Evolutionary conservation across 805 yeast genomes (phyloP).

Genomic region (Candida taoyuanica): DNA sequence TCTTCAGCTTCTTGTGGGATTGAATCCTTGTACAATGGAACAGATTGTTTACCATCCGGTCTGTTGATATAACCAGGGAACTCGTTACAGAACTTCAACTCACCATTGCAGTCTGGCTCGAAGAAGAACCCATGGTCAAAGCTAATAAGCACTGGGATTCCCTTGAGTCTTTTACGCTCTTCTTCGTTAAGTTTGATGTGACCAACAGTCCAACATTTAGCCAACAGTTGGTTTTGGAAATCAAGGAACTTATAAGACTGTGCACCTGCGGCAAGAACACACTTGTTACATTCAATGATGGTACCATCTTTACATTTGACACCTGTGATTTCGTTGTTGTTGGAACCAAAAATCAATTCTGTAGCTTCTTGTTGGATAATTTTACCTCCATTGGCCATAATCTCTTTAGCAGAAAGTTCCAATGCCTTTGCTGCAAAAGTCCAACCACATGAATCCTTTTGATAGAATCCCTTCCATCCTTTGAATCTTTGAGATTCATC

Average conservation of each 20-base stretch:
- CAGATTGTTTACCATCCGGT: constrained; percentile 18
- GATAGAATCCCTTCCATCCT: constrained; percentile 32
- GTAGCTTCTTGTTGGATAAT: constrained; percentile 16
- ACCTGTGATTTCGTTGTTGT: constrained; percentile 25
- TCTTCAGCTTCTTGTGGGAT: constrained; percentile 32
- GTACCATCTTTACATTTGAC: constrained; percentile 29
- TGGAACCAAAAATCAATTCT: constrained; percentile 20
- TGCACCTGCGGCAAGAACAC: constrained; percentile 38
- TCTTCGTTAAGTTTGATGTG: constrained; percentile 34
- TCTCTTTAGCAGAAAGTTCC: constrained; percentile 27
- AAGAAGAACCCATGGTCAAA: constrained; percentile 38
- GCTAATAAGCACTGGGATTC: constrained; percentile 34
- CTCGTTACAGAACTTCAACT: constrained; percentile 37
- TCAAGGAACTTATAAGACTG: constrained; percentile 32
- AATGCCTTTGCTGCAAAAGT: constrained; percentile 32
- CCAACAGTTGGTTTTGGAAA: constrained; percentile 33
- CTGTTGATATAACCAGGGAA: constrained; percentile 35
- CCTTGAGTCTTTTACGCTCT: constrained; percentile 30
- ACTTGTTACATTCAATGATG: constrained; percentile 24
- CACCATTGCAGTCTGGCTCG: constrained; percentile 35
- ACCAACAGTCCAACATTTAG: constrained; percentile 39
- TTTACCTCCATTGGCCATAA: constrained; percentile 31
- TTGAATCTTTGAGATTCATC: constrained; percentile 12
- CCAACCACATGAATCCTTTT: constrained; percentile 34
- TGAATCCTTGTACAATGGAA: constrained; percentile 29